Conservation (phyloP, 2,329 filamentous ascomycete species). For the Stachybotrys echinatus region DNA sequence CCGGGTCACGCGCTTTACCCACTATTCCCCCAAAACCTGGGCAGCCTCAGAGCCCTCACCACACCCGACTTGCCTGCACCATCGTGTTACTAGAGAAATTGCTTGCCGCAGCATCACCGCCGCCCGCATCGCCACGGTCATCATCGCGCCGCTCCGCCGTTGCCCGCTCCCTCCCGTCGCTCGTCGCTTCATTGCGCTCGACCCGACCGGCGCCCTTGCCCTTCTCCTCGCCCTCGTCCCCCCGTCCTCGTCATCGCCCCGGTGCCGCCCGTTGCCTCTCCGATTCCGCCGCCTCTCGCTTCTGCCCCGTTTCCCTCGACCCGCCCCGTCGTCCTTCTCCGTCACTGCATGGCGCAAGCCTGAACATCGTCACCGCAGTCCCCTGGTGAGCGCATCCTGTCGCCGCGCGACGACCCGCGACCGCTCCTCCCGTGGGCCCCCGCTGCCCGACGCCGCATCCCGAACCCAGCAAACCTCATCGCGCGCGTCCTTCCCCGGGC, state of each 20-base stretch:
- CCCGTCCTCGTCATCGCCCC: background rate
- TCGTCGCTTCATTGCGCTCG: background rate
- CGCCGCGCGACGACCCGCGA: background rate
- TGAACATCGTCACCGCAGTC: background rate
- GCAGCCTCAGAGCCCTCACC: slow-evolving; percentile 1
- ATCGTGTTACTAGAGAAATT: background rate
- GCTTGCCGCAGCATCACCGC: background rate
- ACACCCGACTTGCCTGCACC: slow-evolving; percentile 2
- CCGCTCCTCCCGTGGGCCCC: background rate
- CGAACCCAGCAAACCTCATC: background rate
- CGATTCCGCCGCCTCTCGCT: background rate
- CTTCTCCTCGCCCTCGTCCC: background rate
- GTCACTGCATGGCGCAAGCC: background rate
- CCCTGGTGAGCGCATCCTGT: background rate
- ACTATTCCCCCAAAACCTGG: background rate
- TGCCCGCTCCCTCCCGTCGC: background rate
- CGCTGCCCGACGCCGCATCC: background rate
- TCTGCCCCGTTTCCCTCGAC: background rate
- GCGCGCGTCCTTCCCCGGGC: slow-evolving; percentile 15
- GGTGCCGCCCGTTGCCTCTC: background rate
- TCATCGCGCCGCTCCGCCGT: background rate
- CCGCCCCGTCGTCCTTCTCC: background rate
- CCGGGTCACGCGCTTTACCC: background rate
- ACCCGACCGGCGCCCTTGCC: background rate
- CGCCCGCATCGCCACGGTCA: background rate